Evolutionary conservation across 164 flowering plant genomes (phyloP).

Genomic region (Macadamia integrifolia): DNA sequence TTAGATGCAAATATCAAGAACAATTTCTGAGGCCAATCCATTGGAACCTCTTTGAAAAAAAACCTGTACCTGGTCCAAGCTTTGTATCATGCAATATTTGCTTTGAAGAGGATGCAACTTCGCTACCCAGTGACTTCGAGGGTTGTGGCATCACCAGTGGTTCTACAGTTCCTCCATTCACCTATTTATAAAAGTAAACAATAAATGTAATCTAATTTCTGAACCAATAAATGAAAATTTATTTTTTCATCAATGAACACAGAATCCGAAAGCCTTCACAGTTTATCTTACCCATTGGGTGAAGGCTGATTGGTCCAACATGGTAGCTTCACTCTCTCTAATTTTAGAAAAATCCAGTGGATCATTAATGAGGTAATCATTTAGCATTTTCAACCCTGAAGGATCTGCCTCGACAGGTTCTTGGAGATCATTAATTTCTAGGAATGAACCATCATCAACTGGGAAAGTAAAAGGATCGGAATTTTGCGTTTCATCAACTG

Average conservation of each 20-base stretch:
- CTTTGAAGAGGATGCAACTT: slow-evolving; percentile 41
- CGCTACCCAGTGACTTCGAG: slow-evolving; percentile 11
- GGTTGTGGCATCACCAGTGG: slow-evolving; percentile 8
- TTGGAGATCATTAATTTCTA: slow-evolving; percentile 45
- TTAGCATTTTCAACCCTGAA: slow-evolving; percentile 34
- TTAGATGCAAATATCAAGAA: background rate
- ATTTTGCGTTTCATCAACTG: slow-evolving; percentile 22
- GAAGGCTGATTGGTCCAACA: slow-evolving; percentile 10
- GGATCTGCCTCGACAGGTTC: slow-evolving; percentile 23
- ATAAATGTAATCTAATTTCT: background rate
- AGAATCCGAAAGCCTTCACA: background rate
- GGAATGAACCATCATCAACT: slow-evolving; percentile 28
- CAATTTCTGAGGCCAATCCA: background rate
- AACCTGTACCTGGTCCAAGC: slow-evolving; percentile 26
- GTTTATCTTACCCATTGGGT: slow-evolving; percentile 26
- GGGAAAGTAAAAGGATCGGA: slow-evolving; percentile 24
- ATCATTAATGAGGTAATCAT: slow-evolving; percentile 29
- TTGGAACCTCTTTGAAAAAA: background rate
- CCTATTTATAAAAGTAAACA: slow-evolving; percentile 12
- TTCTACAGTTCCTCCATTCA: slow-evolving; percentile 13
- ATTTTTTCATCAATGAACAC: background rate
- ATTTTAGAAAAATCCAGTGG: slow-evolving; percentile 23
- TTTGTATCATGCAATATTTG: slow-evolving; percentile 20
- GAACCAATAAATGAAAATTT: too few relatives aligned
- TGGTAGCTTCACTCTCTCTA: slow-evolving; percentile 11